Percentiles rank a stretch among this genome's conserved stretches.
Conservation (phyloP, 164 flowering plant species). For the Malania oleifera region DNA sequence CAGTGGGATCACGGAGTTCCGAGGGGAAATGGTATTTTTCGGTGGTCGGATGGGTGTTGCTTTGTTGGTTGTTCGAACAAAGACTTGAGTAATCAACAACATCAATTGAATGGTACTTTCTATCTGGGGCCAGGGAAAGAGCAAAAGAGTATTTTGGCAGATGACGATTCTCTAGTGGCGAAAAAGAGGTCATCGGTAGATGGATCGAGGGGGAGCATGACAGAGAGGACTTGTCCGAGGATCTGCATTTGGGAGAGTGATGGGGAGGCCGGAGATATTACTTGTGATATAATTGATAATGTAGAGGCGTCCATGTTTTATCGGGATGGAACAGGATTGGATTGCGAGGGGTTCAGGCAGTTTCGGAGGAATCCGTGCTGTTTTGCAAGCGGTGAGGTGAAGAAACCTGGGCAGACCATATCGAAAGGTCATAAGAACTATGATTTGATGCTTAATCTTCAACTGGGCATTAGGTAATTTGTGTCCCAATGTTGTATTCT, state of each 20-base stretch:
- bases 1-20: constrained; percentile 71
- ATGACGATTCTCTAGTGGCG: constrained; percentile 15
- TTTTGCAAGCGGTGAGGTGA: constrained; percentile 42
- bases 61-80: constrained; percentile 52
- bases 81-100: constrained; percentile 22
- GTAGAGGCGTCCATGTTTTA: constrained; percentile 69
- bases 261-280: constrained; percentile 86
- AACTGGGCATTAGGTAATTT: constrained; percentile 71
- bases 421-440: constrained; percentile 81
- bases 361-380: constrained; percentile 49
- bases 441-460: constrained; percentile 81
- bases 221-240: constrained; percentile 55
- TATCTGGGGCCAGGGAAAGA: constrained; percentile 29
- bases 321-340: constrained; percentile 37
- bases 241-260: constrained; percentile 89
- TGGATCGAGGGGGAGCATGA: constrained; percentile 37
- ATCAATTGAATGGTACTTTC: constrained; percentile 37
- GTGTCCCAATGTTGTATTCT: too few species aligned
- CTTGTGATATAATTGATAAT: constrained; percentile 82
- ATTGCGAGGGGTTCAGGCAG: constrained; percentile 29
- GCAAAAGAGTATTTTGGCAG: constrained; percentile 4
- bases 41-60: constrained; percentile 65
- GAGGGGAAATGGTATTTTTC: constrained; percentile 58
- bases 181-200: constrained; percentile 63
- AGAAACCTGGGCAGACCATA: constrained; percentile 70